A percentile compares a stretch with the other conserved stretches of the same genome.
Conservation (phyloP, 331 rosid species). For the Acacia concinna region DNA sequence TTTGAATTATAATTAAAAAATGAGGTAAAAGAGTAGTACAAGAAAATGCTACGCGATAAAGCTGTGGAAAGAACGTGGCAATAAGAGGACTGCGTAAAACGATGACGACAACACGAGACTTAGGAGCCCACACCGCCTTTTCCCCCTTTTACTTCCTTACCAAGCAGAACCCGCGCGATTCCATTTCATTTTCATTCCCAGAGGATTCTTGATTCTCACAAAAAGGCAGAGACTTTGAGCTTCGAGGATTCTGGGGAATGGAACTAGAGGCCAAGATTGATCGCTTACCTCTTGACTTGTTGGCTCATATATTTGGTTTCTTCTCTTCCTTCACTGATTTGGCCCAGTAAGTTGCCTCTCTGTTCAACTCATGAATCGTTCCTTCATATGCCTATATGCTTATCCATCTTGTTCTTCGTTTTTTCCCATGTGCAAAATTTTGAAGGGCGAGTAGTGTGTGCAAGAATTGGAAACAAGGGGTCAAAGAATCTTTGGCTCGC, state of each 20-base stretch:
- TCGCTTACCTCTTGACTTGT: slow-evolving; percentile 58
- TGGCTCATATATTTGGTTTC: slow-evolving; percentile 55
- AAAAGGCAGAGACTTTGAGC: not conserved
- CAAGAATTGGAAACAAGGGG: slow-evolving; percentile 69
- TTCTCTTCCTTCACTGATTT: slow-evolving; percentile 71
- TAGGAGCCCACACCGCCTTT: slow-evolving; percentile 27
- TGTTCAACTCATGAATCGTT: not conserved
- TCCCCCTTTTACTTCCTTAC: not conserved
- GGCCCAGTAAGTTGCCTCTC: slow-evolving; percentile 53
- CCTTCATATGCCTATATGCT: not conserved
- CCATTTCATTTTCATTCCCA: not conserved
- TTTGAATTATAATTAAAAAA: not conserved
- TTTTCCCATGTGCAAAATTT: slow-evolving; percentile 2
- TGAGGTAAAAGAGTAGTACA: not conserved
- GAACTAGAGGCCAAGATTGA: slow-evolving; percentile 59
- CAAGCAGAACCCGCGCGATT: not conserved
- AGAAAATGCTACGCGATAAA: not conserved
- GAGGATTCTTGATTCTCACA: not conserved
- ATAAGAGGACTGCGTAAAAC: not conserved
- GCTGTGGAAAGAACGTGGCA: not conserved
- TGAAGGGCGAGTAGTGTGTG: slow-evolving; percentile 68
- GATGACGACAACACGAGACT: slow-evolving; percentile 8
- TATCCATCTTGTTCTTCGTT: not conserved
- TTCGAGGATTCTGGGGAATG: slow-evolving; percentile 26
- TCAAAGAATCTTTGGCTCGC: slow-evolving; percentile 53